Conservation (phyloP, 2,329 filamentous ascomycete species). For the Pseudogymnoascus sp. region DNA sequence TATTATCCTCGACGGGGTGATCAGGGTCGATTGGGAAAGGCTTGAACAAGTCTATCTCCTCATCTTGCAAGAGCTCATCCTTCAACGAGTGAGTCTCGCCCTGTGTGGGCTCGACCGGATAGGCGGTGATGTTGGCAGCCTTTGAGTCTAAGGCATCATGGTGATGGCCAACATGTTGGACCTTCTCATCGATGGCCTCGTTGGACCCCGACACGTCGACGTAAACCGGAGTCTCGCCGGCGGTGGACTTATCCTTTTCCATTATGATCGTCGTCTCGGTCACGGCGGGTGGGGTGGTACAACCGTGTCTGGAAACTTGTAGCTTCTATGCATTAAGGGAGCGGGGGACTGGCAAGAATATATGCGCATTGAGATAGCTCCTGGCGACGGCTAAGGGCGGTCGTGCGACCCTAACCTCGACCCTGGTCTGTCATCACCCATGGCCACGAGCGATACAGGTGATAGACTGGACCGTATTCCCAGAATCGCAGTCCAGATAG, state of each 20-base stretch:
- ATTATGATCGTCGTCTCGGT: slow-evolving; percentile 5
- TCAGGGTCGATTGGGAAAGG: slow-evolving; percentile 37
- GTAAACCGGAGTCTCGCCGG: background rate
- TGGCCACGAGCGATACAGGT: background rate
- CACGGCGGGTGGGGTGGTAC: background rate
- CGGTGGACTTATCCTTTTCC: slow-evolving; percentile 2
- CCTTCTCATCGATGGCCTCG: background rate
- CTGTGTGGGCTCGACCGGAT: background rate
- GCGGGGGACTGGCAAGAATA: background rate
- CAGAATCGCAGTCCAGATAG: background rate
- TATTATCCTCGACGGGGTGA: slow-evolving; percentile 38
- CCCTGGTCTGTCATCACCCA: background rate
- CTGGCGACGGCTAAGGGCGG: background rate
- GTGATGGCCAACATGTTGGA: background rate
- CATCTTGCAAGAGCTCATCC: slow-evolving; percentile 13
- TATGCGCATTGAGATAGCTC: slow-evolving; percentile 5
- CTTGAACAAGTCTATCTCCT: slow-evolving; percentile 12
- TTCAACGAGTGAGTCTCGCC: slow-evolving; percentile 12
- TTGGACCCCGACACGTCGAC: background rate
- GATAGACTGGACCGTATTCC: background rate
- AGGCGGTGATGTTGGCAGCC: background rate
- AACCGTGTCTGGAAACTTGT: slow-evolving; percentile 6
- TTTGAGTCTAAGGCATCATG: background rate
- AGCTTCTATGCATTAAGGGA: slow-evolving; percentile 2
- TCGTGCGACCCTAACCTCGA: background rate